A percentile compares a stretch with the other conserved stretches of the same genome.
These are phyloP conservation scores for Vanderwaltozyma yarrowii DNA, from an alignment of 805 yeast species.

Conservation along the genomic window DNA sequence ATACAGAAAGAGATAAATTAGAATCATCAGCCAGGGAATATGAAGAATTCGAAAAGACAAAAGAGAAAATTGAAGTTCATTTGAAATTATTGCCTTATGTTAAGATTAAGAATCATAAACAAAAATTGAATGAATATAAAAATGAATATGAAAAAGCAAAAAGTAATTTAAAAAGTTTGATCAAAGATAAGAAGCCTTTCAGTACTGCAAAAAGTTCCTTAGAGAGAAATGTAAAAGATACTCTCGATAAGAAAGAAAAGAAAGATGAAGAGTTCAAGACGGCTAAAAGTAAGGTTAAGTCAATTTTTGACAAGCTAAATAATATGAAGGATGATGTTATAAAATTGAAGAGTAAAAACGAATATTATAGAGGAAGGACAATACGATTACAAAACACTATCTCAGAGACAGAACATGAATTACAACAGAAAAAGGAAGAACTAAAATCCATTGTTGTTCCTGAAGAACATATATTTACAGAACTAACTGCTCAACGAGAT, in stretches of 20 bases:
- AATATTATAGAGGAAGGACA: conserved; percentile 15
- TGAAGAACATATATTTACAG: conserved; percentile 9
- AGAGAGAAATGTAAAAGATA: conserved; percentile 23
- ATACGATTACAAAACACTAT: conserved; percentile 11
- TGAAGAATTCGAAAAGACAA: conserved; percentile 38
- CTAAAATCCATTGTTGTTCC: conserved; percentile 9
- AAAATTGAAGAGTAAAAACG: conserved; percentile 9
- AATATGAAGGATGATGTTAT: conserved; percentile 10
- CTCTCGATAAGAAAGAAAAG: conserved; percentile 6
- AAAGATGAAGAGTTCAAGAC: conserved; percentile 5
- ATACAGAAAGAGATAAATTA: conserved; percentile 29
- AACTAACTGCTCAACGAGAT: conserved; percentile 14
- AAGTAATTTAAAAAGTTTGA: conserved; percentile 17
- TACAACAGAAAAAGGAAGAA: conserved; percentile 4
- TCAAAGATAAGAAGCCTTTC: conserved; percentile 20
- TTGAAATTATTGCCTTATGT: conserved; percentile 41
- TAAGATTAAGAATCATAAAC: conserved; percentile 33
- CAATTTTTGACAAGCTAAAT: conserved; percentile 10
- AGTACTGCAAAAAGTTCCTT: conserved; percentile 22
- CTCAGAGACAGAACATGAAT: conserved; percentile 5
- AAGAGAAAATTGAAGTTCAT: conserved; percentile 38
- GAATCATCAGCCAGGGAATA: conserved; percentile 41
- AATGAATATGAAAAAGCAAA: conserved; percentile 22
- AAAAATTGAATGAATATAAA: conserved; percentile 20
- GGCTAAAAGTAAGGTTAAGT: conserved; percentile 1